Evolutionary conservation across 176 grass and related monocot genomes (phyloP), one percentile per base, ranked within the genome.

Genomic region (Carex kokanica): DNA sequence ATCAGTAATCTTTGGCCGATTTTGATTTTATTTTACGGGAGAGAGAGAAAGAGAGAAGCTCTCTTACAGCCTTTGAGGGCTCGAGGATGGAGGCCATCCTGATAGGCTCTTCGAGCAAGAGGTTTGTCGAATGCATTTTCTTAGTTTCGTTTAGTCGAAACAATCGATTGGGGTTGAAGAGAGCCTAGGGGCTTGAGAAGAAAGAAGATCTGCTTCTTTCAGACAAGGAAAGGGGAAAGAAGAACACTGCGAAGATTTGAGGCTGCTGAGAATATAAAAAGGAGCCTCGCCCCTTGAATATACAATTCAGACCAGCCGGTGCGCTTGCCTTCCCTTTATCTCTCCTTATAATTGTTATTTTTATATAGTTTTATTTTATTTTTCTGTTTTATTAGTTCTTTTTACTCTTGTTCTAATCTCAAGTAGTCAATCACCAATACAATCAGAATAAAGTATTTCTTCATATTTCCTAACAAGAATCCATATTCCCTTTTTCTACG

Each of bases 71-170:
- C 89, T 99, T 99, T 51, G 96, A 99, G 6, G 96, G 93, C 86
- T 99, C 96, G 21, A 99, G 96, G 84, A 99, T 89, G 89, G 93
- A 99, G 4, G 88, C 91, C 96, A 99, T 99, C 88, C 93, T 79
- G 88, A 99, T 99, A 84, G 96, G 96, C 74, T 99, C 96, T 81
- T 99, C 93, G 25, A 99, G 96, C 14, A 99, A 85, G 27, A 99
- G 80, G 56, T 99, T 91, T 2, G 96, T 92, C 20, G 93, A 99
- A 83, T 95, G 93, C 96, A 99, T 95, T 73, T 66, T 89, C 29
- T 14, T 11, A 32, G 53, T 80, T 71, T 70, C 65, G 20, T 45
- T 59, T 59, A 65, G 81, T 31, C 31, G 62, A 65, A 54, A 57
- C 3, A 49, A 56, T 27, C n/a, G 45, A 54, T 84, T 84, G 16